phyloP scores from a whole-genome alignment of 106 monocot species.

The Apostasia ramifera region DNA sequence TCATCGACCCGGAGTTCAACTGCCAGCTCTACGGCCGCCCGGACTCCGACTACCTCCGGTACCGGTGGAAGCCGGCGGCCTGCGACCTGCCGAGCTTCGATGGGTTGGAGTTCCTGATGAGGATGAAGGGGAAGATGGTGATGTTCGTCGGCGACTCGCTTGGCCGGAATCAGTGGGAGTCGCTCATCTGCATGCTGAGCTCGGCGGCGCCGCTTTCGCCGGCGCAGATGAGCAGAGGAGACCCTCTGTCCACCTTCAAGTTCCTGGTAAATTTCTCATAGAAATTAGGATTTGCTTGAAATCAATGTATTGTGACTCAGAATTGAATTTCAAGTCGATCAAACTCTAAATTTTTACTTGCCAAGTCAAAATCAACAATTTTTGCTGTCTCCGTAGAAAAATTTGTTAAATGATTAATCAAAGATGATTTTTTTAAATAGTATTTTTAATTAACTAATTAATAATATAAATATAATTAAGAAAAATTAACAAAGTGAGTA shows the following conservation, averaged over 20 bases:
- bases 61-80: slow-evolving; percentile 46
- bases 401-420: too few relatives aligned
- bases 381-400: too few relatives aligned
- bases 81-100: slow-evolving; percentile 70
- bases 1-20: slow-evolving; percentile 69
- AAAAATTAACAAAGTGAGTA: too few relatives aligned
- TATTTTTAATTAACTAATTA: too few relatives aligned
- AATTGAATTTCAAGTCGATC: too few relatives aligned
- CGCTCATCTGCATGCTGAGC: slow-evolving; percentile 62
- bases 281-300: too few relatives aligned
- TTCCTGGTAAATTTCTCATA: slow-evolving; percentile 33
- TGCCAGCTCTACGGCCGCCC: slow-evolving; percentile 70
- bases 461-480: too few relatives aligned
- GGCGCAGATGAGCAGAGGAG: slow-evolving; percentile 36
- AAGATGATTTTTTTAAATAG: too few relatives aligned
- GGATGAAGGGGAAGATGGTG: slow-evolving; percentile 59
- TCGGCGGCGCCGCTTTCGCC: slow-evolving; percentile 29
- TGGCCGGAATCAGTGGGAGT: slow-evolving; percentile 76
- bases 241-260: slow-evolving; percentile 58
- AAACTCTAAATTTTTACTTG: too few relatives aligned
- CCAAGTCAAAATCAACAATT: too few relatives aligned
- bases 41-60: slow-evolving; percentile 51
- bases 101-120: slow-evolving; percentile 42
- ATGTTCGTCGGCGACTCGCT: slow-evolving; percentile 88
- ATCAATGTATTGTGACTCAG: too few relatives aligned